Conservation (phyloP, 129 eudicot genomes). For the Solidago caesia region DNA sequence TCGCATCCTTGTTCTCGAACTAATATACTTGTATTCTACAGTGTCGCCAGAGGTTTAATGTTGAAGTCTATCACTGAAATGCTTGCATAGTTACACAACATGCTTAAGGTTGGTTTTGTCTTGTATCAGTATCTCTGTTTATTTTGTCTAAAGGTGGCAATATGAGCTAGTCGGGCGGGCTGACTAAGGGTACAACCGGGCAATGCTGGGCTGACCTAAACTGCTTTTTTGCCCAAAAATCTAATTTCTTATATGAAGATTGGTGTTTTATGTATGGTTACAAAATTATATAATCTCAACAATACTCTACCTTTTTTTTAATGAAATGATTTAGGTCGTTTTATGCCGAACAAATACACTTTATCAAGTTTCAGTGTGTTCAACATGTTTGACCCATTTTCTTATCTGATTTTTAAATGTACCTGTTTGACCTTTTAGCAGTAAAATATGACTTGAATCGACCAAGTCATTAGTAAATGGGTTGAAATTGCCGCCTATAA, state of each 20-base stretch:
- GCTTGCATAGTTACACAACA: slow-evolving; percentile 25
- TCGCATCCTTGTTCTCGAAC: neutral
- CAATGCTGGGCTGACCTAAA: too few species aligned
- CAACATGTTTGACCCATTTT: neutral
- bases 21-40: slow-evolving; percentile 27
- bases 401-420: neutral
- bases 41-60: slow-evolving; percentile 52
- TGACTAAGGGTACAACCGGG: neutral
- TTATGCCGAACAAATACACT: neutral
- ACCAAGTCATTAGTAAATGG: neutral
- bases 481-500: neutral
- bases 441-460: neutral
- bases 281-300: neutral
- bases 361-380: neutral
- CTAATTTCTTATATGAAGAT: neutral
- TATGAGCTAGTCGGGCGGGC: neutral
- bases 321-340: neutral
- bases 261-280: neutral
- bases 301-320: neutral
- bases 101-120: slow-evolving; percentile 32
- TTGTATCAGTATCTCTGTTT: neutral
- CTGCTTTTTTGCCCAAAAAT: neutral
- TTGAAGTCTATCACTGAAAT: slow-evolving; percentile 51
- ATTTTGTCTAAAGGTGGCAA: slow-evolving; percentile 5
- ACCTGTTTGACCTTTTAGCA: neutral